Conservation (phyloP, 805 yeast genomes). For the Sungouiella blattae region DNA sequence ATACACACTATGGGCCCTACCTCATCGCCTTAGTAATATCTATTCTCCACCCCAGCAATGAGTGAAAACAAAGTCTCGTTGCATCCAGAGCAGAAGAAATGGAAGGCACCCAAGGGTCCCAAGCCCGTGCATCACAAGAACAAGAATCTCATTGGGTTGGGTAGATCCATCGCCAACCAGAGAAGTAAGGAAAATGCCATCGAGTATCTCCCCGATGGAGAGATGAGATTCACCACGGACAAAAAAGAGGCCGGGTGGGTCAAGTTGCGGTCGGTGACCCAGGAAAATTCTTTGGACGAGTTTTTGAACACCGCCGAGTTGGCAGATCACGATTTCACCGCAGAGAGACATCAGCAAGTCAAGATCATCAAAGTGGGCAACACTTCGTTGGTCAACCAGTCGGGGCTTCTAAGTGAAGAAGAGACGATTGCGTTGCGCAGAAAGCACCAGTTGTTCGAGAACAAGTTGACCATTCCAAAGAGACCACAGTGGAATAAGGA, state of each 20-base stretch:
- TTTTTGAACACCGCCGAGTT: conserved; percentile 92
- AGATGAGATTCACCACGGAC: conserved; percentile 82
- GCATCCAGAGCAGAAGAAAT: conserved; percentile 57
- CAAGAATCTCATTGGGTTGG: conserved; percentile 80
- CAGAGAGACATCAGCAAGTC: conserved; percentile 80
- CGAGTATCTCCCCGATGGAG: conserved; percentile 78
- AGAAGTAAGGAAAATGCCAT: conserved; percentile 67
- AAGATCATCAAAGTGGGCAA: conserved; percentile 75
- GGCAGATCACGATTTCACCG: conserved; percentile 94
- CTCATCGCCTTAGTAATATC: conserved; percentile 1
- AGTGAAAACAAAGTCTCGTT: conserved; percentile 37
- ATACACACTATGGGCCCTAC: not conserved
- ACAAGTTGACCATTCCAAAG: conserved; percentile 81
- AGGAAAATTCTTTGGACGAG: conserved; percentile 90
- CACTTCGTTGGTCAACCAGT: conserved; percentile 38
- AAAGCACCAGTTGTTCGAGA: conserved; percentile 64
- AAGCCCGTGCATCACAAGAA: conserved; percentile 83
- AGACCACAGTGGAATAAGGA: conserved; percentile 81
- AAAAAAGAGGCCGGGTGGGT: conserved; percentile 87
- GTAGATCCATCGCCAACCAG: conserved; percentile 75
- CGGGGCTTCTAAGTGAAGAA: conserved; percentile 56
- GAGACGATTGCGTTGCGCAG: conserved; percentile 60
- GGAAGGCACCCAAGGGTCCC: conserved; percentile 91
- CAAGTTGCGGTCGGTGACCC: conserved; percentile 88
- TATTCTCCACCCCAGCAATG: conserved; percentile 6